phyloP scores from a whole-genome alignment of 2,329 filamentous ascomycete genomes.

The Fusarium sp. region DNA sequence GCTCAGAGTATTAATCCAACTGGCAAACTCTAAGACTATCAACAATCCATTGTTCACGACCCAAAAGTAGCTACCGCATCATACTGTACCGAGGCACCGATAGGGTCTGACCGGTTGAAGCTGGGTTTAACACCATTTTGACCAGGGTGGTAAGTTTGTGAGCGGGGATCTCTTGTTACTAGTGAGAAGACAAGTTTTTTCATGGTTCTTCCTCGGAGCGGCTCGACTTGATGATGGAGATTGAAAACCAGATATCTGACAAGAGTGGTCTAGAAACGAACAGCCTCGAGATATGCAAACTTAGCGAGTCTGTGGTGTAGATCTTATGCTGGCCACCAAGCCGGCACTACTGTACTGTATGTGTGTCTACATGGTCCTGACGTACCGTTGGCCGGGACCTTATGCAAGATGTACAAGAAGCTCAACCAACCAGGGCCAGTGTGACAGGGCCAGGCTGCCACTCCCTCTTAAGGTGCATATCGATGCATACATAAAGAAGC shows the following conservation, averaged over 20 bases:
- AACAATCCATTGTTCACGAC: neutral
- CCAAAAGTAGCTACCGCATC: neutral
- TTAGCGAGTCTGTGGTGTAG: slow-evolving; percentile 36
- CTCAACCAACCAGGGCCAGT: slow-evolving; percentile 30
- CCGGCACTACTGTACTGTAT: neutral
- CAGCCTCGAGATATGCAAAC: slow-evolving; percentile 10
- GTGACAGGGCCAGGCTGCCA: slow-evolving; percentile 34
- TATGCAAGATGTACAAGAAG: slow-evolving; percentile 43
- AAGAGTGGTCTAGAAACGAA: neutral
- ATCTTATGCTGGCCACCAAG: slow-evolving; percentile 39
- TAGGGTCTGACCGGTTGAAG: slow-evolving; percentile 1
- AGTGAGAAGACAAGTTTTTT: slow-evolving; percentile 4
- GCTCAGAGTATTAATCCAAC: slow-evolving; percentile 6
- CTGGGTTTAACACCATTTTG: slow-evolving; percentile 10
- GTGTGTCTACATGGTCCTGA: slow-evolving; percentile 17
- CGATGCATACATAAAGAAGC: slow-evolving; percentile 30
- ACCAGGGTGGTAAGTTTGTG: slow-evolving; percentile 17
- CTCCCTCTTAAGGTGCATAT: slow-evolving; percentile 32
- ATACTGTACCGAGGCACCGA: slow-evolving; percentile 7
- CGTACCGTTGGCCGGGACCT: slow-evolving; percentile 37
- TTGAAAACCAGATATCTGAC: neutral
- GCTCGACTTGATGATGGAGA: slow-evolving; percentile 6
- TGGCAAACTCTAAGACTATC: slow-evolving; percentile 6
- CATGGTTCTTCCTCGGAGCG: slow-evolving; percentile 10
- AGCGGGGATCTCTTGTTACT: neutral